phyloP scores from a whole-genome alignment of 192 early-diverging fungal species.

The Entomortierella beljakovae region DNA sequence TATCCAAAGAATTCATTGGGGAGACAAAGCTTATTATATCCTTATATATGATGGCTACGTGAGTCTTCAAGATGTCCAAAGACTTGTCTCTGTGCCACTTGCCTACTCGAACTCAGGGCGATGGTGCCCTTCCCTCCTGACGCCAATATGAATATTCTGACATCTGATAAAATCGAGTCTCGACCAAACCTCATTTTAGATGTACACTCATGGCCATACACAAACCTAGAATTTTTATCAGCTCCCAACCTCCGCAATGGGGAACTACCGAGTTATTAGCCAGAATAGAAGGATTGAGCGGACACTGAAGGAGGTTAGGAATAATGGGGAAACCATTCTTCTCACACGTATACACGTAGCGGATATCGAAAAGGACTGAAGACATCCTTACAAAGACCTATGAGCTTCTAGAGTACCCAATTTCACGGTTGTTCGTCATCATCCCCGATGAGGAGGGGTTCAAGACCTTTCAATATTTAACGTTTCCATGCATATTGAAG shows the following conservation, averaged over 20 bases:
- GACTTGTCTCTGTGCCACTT: no score
- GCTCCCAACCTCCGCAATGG: background rate
- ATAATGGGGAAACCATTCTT: background rate
- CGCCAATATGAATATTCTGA: background rate
- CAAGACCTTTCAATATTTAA: background rate
- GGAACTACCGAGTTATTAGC: background rate
- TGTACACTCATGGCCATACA: background rate
- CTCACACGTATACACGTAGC: slow-evolving; percentile 6
- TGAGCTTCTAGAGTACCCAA: slow-evolving; percentile 26
- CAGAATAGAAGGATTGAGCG: background rate
- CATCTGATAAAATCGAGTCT: background rate
- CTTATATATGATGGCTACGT: no score
- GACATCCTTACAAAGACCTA: slow-evolving; percentile 21
- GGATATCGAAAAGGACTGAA: slow-evolving; percentile 1
- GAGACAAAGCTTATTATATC: no score
- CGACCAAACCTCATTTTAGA: background rate
- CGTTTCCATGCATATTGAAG: background rate
- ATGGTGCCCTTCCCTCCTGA: background rate
- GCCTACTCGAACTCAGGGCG: no score
- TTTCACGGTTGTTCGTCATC: slow-evolving; percentile 14
- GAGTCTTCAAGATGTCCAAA: no score
- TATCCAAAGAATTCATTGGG: no score
- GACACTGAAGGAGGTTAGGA: background rate
- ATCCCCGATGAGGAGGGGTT: slow-evolving; percentile 1
- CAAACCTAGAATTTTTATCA: background rate